A percentile compares a stretch with the other conserved stretches of the same genome.
These are phyloP conservation scores for Neodidymelliopsis sp. DNA, from an alignment of 2,329 filamentous ascomycete species.

Conservation along the genomic window DNA sequence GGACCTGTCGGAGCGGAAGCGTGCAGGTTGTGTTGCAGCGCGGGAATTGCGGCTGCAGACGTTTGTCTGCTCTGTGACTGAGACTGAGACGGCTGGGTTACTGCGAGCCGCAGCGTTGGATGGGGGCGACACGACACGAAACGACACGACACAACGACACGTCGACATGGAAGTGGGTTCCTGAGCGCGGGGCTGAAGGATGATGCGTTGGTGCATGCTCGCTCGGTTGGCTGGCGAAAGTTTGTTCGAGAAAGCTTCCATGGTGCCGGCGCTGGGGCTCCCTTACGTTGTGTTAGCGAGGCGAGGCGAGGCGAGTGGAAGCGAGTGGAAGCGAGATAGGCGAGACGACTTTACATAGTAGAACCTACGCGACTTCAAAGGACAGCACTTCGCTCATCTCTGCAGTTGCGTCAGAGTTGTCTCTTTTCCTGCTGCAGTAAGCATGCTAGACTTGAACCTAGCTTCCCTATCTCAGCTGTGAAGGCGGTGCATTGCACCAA, in stretches of 20 bases:
- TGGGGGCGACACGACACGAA: too few species aligned
- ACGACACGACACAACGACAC: too few species aligned
- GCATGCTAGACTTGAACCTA: neutral
- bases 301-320: constrained; percentile 8
- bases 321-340: constrained; percentile 25
- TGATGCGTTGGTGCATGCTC: constrained; percentile 21
- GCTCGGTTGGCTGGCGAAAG: constrained; percentile 35
- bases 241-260: constrained; percentile 32
- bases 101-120: neutral
- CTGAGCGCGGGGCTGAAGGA: constrained; percentile 29
- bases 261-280: constrained; percentile 29
- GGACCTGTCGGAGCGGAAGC: neutral
- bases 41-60: constrained; percentile 2
- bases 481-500: constrained; percentile 18
- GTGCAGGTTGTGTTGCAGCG: constrained; percentile 2
- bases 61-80: neutral
- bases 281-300: constrained; percentile 26
- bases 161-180: constrained; percentile 15
- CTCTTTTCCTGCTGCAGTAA: neutral
- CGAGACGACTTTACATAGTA: too few species aligned
- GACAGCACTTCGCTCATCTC: too few species aligned
- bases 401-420: neutral
- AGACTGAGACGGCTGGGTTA: constrained; percentile 4
- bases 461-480: constrained; percentile 1
- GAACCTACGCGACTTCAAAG: too few species aligned